A percentile compares a stretch with the other conserved stretches of the same genome.
These are phyloP conservation scores for Ophiocordyceps robertsii DNA, from an alignment of 2,329 filamentous ascomycete species.

Conservation along the genomic window DNA sequence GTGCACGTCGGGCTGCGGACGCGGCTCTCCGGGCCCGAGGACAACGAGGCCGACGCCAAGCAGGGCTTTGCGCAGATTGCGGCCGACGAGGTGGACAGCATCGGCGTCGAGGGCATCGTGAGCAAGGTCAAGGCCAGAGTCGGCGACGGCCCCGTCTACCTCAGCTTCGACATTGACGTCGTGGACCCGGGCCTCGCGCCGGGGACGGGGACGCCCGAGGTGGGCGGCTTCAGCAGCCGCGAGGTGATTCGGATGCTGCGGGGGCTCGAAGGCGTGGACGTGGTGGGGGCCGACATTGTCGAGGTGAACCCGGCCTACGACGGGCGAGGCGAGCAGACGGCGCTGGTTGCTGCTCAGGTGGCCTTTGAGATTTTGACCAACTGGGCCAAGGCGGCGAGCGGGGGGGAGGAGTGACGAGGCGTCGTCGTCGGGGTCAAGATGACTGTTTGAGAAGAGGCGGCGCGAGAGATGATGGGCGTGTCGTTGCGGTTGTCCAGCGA, in stretches of 20 bases:
- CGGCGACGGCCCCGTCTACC: conserved; percentile 60
- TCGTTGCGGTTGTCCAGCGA: too few species aligned
- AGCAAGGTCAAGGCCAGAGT: conserved; percentile 53
- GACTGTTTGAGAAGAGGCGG: too few species aligned
- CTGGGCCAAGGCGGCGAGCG: too few species aligned
- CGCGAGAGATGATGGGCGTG: too few species aligned
- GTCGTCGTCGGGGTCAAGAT: too few species aligned
- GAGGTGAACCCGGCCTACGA: conserved; percentile 79
- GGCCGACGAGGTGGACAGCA: conserved; percentile 55
- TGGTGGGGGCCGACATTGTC: conserved; percentile 75
- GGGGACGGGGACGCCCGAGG: conserved; percentile 65
- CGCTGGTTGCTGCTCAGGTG: background rate
- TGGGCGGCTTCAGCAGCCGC: conserved; percentile 73
- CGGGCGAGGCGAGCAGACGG: conserved; percentile 58
- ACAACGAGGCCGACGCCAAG: conserved; percentile 9
- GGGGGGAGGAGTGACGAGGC: too few species aligned
- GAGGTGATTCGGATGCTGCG: conserved; percentile 69
- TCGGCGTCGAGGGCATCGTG: conserved; percentile 55
- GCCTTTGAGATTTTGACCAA: too few species aligned
- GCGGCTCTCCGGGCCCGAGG: background rate
- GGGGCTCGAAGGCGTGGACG: conserved; percentile 63
- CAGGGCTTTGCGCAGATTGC: conserved; percentile 10
- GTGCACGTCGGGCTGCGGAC: too few species aligned
- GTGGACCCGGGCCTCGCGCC: conserved; percentile 44
- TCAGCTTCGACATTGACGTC: conserved; percentile 67